These are phyloP conservation scores for Discostella stelligera DNA, from an alignment of 352 stramenopile species.

Conservation along the genomic window DNA sequence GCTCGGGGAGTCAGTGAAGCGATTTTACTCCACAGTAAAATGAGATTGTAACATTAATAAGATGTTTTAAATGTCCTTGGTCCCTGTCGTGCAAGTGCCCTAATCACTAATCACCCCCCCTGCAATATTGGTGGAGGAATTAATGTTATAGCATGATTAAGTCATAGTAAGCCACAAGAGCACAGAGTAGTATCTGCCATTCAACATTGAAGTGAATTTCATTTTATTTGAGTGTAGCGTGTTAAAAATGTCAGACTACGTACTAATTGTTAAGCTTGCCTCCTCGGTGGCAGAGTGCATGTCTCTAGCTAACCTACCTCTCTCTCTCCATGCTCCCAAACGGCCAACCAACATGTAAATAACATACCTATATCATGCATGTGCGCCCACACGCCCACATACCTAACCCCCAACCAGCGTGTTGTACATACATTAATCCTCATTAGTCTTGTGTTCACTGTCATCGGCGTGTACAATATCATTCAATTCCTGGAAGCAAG, in stretches of 20 bases:
- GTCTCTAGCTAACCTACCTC: not conserved
- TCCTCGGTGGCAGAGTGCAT: not conserved
- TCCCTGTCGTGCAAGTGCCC: not conserved
- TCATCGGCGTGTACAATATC: slow-evolving; percentile 65
- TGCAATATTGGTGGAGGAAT: too few species aligned
- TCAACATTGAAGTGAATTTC: not conserved
- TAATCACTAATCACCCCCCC: not conserved
- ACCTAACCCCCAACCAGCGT: not conserved
- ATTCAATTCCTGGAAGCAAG: slow-evolving; percentile 68
- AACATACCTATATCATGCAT: not conserved
- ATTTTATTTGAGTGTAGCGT: not conserved
- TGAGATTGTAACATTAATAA: not conserved
- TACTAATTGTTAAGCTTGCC: not conserved
- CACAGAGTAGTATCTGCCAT: not conserved
- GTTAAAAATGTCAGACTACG: not conserved
- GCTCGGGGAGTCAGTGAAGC: slow-evolving; percentile 69
- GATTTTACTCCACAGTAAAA: slow-evolving; percentile 73
- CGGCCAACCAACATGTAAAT: not conserved
- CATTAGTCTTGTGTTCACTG: slow-evolving; percentile 28
- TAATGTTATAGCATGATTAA: too few species aligned
- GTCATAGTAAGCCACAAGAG: not conserved
- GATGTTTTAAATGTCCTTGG: not conserved
- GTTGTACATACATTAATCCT: not conserved
- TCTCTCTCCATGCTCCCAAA: not conserved
- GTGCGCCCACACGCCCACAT: not conserved